phyloP scores from a whole-genome alignment of 208 protist species.

The Kentomonas sorsogonicus region DNA sequence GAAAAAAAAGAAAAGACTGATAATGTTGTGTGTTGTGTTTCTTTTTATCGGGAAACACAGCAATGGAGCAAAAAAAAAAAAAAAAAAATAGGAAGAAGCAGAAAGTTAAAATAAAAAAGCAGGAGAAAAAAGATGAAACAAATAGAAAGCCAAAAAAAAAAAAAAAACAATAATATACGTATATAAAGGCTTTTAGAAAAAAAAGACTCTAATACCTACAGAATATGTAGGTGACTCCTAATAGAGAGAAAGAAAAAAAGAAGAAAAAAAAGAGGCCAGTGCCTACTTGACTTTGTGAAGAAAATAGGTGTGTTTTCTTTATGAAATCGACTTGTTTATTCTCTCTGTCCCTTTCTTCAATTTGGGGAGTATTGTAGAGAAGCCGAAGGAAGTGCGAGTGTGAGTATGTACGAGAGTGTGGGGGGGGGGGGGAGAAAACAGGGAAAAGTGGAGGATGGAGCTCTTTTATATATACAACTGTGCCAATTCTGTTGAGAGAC shows the following conservation, averaged over 20 bases:
- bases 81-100: constrained; percentile 9
- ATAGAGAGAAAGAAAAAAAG: constrained; percentile 6
- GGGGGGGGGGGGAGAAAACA: too few species aligned
- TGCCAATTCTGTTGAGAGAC: too few species aligned
- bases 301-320: neutral
- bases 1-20: constrained; percentile 10
- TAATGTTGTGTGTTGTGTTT: neutral
- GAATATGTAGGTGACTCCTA: neutral
- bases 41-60: constrained; percentile 1
- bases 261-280: neutral
- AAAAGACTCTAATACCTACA: neutral
- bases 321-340: neutral
- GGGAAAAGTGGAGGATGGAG: too few species aligned
- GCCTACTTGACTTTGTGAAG: constrained; percentile 1
- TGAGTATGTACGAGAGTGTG: too few species aligned
- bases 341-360: neutral
- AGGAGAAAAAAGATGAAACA: constrained; percentile 7
- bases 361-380: too few species aligned
- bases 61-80: constrained; percentile 8
- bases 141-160: constrained; percentile 3
- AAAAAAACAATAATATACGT: constrained; percentile 11
- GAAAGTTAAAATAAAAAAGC: constrained; percentile 10
- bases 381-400: too few species aligned
- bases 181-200: neutral
- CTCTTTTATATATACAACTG: too few species aligned